Percentiles rank a stretch among this genome's conserved stretches.
These are phyloP conservation scores for Phytopythium chamaehyphon DNA, from an alignment of 352 stramenopile genomes.

Conservation along the genomic window DNA sequence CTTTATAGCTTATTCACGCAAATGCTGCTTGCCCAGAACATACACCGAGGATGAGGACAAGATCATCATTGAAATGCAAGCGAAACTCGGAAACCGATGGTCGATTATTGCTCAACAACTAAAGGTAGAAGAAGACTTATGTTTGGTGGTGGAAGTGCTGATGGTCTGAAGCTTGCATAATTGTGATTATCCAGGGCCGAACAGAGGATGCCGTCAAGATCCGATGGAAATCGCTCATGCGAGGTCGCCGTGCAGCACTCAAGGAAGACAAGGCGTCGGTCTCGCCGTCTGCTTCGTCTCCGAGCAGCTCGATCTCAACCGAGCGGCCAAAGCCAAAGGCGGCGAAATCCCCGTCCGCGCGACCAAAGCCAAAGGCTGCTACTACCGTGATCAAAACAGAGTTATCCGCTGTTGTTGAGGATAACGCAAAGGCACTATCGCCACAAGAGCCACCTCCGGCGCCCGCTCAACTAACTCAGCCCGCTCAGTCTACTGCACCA, in stretches of 20 bases:
- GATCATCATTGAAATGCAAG: conserved; percentile 92
- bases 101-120: conserved; percentile 91
- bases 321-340: conserved; percentile 33
- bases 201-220: conserved; percentile 94
- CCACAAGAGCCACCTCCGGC: background rate
- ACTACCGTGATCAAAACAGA: conserved; percentile 18
- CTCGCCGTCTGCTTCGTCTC: conserved; percentile 12
- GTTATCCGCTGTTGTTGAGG: conserved; percentile 13
- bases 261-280: conserved; percentile 54
- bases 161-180: background rate
- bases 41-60: conserved; percentile 91
- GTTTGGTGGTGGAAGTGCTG: too few relatives aligned
- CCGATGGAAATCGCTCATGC: conserved; percentile 90
- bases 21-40: conserved; percentile 27
- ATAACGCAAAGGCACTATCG: conserved; percentile 3
- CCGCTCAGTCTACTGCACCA: background rate
- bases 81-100: conserved; percentile 90
- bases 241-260: conserved; percentile 55
- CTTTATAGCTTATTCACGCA: background rate
- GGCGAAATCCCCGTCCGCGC: conserved; percentile 31
- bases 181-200: conserved; percentile 43
- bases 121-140: conserved; percentile 33
- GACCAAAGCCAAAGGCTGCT: conserved; percentile 13
- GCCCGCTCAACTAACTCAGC: conserved; percentile 5
- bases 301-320: conserved; percentile 8